These are phyloP conservation scores for Peltaster fructicola DNA, from an alignment of 2,329 filamentous ascomycete species.

Conservation along the genomic window DNA sequence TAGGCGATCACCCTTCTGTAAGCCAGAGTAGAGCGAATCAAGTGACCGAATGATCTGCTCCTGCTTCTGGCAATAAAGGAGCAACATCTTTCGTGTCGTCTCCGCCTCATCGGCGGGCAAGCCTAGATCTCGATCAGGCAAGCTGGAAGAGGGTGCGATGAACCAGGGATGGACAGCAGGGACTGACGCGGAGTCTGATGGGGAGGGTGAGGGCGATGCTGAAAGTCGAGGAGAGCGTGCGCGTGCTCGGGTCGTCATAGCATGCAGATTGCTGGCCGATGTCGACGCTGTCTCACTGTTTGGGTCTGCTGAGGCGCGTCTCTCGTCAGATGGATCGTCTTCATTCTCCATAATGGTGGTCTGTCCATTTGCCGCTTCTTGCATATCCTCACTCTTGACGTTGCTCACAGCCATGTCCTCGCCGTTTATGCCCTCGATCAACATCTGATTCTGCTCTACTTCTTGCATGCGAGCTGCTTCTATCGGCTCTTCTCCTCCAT, in stretches of 20 bases:
- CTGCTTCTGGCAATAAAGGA: slow-evolving; percentile 69
- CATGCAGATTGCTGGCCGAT: slow-evolving; percentile 27
- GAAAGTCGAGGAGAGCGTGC: slow-evolving; percentile 25
- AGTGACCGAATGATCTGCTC: slow-evolving; percentile 63
- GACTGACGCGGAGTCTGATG: slow-evolving; percentile 24
- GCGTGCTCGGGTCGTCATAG: slow-evolving; percentile 38
- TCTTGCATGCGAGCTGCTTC: neutral
- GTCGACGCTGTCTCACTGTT: slow-evolving; percentile 24
- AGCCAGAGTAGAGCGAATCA: slow-evolving; percentile 48
- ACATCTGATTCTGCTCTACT: neutral
- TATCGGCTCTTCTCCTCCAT: slow-evolving; percentile 4
- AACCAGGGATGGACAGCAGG: slow-evolving; percentile 61
- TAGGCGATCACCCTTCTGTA: slow-evolving; percentile 55
- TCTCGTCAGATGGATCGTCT: slow-evolving; percentile 3
- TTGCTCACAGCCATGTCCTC: too few species aligned
- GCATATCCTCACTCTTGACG: neutral
- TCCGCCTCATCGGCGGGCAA: slow-evolving; percentile 60
- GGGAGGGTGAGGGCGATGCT: slow-evolving; percentile 19
- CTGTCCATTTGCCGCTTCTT: slow-evolving; percentile 3
- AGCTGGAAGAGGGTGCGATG: slow-evolving; percentile 41
- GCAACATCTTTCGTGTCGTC: slow-evolving; percentile 54
- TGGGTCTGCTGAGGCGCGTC: slow-evolving; percentile 8
- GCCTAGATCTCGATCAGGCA: slow-evolving; percentile 51
- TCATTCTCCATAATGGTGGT: slow-evolving; percentile 3
- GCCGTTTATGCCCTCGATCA: too few species aligned